A percentile compares a stretch with the other conserved stretches of the same genome.
phyloP scores from a whole-genome alignment of 2,329 filamentous ascomycete species.

The Colletotrichum cordylinicola region DNA sequence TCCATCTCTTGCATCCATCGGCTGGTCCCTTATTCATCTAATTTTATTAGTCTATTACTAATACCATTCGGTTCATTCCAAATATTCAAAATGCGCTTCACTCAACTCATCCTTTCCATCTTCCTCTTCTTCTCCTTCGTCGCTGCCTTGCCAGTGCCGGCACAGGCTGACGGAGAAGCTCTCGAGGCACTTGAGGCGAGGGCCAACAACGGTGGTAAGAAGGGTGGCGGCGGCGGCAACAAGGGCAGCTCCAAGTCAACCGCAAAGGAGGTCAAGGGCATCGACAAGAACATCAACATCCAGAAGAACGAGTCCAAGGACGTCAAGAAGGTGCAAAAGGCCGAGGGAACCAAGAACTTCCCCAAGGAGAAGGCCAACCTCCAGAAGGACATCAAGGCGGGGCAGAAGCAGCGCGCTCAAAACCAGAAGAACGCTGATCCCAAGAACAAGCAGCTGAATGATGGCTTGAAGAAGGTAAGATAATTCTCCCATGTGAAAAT shows the following conservation, averaged over 20 bases:
- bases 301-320: constrained; percentile 4
- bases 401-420: not conserved
- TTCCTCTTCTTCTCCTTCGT: constrained; percentile 3
- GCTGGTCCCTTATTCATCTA: not conserved
- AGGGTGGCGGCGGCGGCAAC: not conserved
- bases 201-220: not conserved
- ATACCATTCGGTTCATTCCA: not conserved
- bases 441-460: not conserved
- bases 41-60: not conserved
- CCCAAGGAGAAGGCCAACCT: not conserved
- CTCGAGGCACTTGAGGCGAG: not conserved
- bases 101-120: not conserved
- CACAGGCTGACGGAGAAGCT: not conserved
- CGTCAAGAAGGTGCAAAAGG: not conserved
- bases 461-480: constrained; percentile 6
- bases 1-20: not conserved
- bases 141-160: not conserved
- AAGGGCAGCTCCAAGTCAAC: not conserved
- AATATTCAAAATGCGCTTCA: not conserved
- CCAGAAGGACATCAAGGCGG: not conserved
- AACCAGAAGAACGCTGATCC: constrained; percentile 6
- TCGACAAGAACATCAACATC: constrained; percentile 5
- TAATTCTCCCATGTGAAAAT: too few species aligned
- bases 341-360: not conserved
- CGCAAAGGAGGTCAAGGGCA: not conserved